These are phyloP conservation scores for Fusarium sp. DNA, from an alignment of 2,329 filamentous ascomycete species.

Conservation along the genomic window DNA sequence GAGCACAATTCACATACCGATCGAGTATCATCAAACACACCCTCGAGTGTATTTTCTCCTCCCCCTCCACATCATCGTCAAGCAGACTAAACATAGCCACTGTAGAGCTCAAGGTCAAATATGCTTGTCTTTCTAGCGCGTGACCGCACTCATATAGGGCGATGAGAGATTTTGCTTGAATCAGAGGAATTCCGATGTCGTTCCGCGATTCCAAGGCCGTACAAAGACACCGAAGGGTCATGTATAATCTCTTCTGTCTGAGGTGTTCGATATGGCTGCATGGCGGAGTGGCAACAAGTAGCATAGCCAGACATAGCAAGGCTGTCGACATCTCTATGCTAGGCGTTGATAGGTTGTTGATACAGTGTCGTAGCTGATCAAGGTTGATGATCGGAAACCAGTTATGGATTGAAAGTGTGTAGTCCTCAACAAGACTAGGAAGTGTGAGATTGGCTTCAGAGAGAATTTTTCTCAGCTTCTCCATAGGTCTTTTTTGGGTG, in stretches of 20 bases:
- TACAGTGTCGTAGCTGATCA: not conserved
- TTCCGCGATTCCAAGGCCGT: not conserved
- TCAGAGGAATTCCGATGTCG: not conserved
- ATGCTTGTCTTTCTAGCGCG: not conserved
- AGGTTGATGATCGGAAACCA: not conserved
- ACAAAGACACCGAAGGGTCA: not conserved
- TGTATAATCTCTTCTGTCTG: not conserved
- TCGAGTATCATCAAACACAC: conserved; percentile 1
- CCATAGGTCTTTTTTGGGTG: not conserved
- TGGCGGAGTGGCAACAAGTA: not conserved
- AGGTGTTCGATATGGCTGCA: not conserved
- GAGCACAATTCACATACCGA: not conserved
- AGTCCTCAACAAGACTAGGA: not conserved
- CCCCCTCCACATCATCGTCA: not conserved
- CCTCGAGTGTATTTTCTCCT: not conserved
- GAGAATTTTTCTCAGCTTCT: not conserved
- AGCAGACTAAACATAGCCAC: not conserved
- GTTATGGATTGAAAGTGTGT: not conserved
- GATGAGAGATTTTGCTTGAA: not conserved
- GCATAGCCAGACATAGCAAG: not conserved
- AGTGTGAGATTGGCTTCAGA: not conserved
- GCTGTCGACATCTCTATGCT: not conserved
- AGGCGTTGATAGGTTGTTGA: too few species aligned
- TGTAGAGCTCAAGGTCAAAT: not conserved
- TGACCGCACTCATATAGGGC: conserved; percentile 3